Conservation (phyloP, 192 early-diverging fungal genomes). For the Entomortierella parvispora region DNA sequence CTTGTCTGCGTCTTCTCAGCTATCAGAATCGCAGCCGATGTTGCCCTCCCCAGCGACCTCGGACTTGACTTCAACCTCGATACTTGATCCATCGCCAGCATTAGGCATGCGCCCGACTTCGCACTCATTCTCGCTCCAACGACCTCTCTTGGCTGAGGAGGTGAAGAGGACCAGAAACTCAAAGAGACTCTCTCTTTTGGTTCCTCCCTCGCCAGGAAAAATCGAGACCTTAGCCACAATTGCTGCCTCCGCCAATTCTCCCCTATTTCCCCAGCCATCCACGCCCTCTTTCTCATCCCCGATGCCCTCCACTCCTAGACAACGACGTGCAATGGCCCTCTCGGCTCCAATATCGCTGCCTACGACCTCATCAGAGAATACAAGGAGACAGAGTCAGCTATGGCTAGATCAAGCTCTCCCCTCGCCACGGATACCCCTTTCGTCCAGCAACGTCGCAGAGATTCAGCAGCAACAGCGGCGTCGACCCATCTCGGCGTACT, state of each 20-base stretch:
- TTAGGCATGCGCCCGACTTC: constrained; percentile 26
- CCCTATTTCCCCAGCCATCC: constrained; percentile 1
- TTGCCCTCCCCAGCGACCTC: background rate
- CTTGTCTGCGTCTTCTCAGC: background rate
- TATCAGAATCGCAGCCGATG: too few relatives aligned
- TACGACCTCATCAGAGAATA: background rate
- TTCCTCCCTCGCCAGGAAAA: constrained; percentile 44
- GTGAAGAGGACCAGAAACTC: constrained; percentile 44
- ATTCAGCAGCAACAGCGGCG: background rate
- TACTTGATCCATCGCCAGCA: constrained; percentile 8
- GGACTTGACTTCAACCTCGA: too few relatives aligned
- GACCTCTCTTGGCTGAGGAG: constrained; percentile 21
- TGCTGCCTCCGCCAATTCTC: constrained; percentile 12
- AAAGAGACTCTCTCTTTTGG: constrained; percentile 39
- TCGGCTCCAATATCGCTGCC: constrained; percentile 14
- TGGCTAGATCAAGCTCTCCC: constrained; percentile 31
- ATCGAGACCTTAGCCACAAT: constrained; percentile 28
- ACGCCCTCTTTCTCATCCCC: constrained; percentile 22
- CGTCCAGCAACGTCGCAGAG: background rate
- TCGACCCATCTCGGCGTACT: constrained; percentile 47
- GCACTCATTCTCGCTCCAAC: constrained; percentile 43
- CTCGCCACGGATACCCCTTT: constrained; percentile 10
- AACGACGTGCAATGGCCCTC: background rate
- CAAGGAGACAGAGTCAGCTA: constrained; percentile 22
- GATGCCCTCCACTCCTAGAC: constrained; percentile 7